Evolutionary conservation across 441 rosid species (phyloP).

Genomic region (Arabidopsis lyrata): DNA sequence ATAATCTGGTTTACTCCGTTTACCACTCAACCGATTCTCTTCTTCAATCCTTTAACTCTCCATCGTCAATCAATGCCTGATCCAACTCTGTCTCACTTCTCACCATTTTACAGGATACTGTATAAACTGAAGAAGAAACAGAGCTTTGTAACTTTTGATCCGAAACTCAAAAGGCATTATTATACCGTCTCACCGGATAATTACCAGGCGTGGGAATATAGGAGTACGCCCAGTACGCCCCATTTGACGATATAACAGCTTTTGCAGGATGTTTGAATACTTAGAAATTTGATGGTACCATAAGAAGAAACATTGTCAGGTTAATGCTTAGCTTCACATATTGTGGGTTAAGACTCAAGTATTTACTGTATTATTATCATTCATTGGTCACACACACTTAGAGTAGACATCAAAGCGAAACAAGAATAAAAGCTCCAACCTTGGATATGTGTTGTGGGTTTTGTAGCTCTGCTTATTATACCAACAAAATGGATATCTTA

Average conservation of each 20-base stretch:
- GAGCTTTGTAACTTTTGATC: conserved; percentile 9
- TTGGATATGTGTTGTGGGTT: not conserved
- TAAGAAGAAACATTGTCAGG: conserved; percentile 19
- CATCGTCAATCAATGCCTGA: not conserved
- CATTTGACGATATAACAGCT: conserved; percentile 18
- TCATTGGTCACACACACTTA: not conserved
- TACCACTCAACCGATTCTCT: not conserved
- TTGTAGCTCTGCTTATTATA: not conserved
- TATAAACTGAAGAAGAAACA: conserved; percentile 25
- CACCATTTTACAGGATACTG: conserved; percentile 13
- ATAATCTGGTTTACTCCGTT: not conserved
- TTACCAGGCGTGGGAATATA: not conserved
- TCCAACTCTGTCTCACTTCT: not conserved
- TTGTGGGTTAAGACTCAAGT: not conserved
- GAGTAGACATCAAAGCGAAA: conserved; percentile 22
- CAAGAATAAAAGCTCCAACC: not conserved
- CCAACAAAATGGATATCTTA: not conserved
- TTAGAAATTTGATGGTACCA: conserved; percentile 14
- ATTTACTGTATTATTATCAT: conserved; percentile 12
- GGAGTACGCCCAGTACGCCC: not conserved
- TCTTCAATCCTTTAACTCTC: not conserved
- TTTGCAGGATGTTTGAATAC: conserved; percentile 1
- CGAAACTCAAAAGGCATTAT: conserved; percentile 20
- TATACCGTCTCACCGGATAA: not conserved
- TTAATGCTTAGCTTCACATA: not conserved